phyloP scores from a whole-genome alignment of 352 stramenopile genomes.

The Plasmopara muralis region DNA sequence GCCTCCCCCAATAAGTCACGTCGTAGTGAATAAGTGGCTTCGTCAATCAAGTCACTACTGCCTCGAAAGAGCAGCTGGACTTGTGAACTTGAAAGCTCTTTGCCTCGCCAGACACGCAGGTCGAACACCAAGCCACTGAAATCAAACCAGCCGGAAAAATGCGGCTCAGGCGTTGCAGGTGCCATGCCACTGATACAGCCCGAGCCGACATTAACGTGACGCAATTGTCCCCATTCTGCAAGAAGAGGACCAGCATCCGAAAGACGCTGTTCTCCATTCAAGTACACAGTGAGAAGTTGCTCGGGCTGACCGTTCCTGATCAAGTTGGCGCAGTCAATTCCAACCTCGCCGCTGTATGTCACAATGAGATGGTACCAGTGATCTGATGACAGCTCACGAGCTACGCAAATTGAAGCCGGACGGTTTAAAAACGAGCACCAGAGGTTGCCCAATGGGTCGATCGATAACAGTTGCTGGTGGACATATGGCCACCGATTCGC shows the following conservation, averaged over 20 bases:
- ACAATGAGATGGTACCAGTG: constrained; percentile 71
- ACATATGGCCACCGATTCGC: constrained; percentile 43
- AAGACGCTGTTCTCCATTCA: constrained; percentile 53
- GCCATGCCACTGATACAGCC: constrained; percentile 54
- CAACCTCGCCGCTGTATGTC: constrained; percentile 33
- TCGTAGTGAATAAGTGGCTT: constrained; percentile 46
- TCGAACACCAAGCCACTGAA: constrained; percentile 65
- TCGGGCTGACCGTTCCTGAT: constrained; percentile 22
- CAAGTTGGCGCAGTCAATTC: constrained; percentile 15
- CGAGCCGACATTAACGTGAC: constrained; percentile 48
- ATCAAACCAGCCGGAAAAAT: constrained; percentile 64
- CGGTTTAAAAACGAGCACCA: constrained; percentile 49
- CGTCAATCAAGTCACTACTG: constrained; percentile 39
- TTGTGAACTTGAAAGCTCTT: constrained; percentile 37
- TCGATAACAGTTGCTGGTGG: constrained; percentile 52
- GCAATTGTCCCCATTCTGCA: constrained; percentile 40
- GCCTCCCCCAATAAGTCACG: constrained; percentile 24
- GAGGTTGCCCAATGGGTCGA: constrained; percentile 54
- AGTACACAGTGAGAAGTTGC: constrained; percentile 37
- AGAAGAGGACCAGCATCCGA: constrained; percentile 32
- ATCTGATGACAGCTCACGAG: constrained; percentile 36
- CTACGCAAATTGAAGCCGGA: constrained; percentile 40
- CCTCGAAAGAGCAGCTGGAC: constrained; percentile 63
- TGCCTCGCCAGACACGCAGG: constrained; percentile 41
- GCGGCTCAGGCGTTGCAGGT: constrained; percentile 41